Conservation (phyloP, 371 early-diverging fungal genomes). For the Mucor saturninus region DNA sequence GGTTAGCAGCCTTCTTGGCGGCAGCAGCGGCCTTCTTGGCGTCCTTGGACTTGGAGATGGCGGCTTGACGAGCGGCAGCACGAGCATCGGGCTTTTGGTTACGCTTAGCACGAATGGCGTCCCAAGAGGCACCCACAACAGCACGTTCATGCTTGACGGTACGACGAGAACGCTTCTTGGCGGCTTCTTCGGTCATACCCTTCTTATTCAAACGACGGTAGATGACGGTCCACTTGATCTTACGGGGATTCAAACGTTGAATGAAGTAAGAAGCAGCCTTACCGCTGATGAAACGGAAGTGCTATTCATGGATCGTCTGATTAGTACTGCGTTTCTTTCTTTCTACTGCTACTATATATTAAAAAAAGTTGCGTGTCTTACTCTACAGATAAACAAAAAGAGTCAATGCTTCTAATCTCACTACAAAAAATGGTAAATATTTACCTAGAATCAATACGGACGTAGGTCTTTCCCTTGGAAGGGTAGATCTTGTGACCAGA, state of each 20-base stretch:
- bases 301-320: slow-evolving; percentile 44
- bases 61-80: slow-evolving; percentile 89
- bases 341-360: background rate
- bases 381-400: background rate
- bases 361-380: background rate
- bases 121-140: slow-evolving; percentile 93
- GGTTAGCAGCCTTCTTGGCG: slow-evolving; percentile 78
- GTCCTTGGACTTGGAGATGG: slow-evolving; percentile 88
- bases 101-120: slow-evolving; percentile 95
- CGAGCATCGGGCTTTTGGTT: slow-evolving; percentile 94
- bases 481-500: slow-evolving; percentile 99
- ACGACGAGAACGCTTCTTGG: slow-evolving; percentile 95
- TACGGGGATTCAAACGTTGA: slow-evolving; percentile 96
- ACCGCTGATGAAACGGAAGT: slow-evolving; percentile 95
- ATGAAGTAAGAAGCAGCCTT: slow-evolving; percentile 96
- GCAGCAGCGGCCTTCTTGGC: slow-evolving; percentile 81
- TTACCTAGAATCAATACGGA: slow-evolving; percentile 87
- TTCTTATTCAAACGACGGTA: slow-evolving; percentile 98
- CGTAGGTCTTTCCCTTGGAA: slow-evolving; percentile 92
- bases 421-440: background rate
- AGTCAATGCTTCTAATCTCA: background rate
- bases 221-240: slow-evolving; percentile 96
- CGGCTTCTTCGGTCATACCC: slow-evolving; percentile 94
- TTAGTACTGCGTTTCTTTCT: background rate
- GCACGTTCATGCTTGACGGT: slow-evolving; percentile 96